Evolutionary conservation across 129 eudicot species (phyloP).

Genomic region (Flaveria brownii): DNA sequence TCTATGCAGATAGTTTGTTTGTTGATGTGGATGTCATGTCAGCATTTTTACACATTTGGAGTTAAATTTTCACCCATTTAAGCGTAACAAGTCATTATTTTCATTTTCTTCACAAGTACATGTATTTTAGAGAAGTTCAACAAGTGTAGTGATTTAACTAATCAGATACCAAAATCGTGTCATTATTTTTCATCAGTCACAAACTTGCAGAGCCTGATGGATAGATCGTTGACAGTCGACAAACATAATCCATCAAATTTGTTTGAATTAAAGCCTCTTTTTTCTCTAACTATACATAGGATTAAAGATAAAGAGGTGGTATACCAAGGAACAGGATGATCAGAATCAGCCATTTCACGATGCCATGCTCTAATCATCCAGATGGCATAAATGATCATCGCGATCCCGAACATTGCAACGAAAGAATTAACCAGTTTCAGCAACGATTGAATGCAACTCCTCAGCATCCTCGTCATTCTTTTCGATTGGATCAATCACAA

Average conservation of each 20-base stretch:
- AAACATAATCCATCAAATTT: no score
- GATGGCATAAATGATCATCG: constrained; percentile 59
- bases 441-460: constrained; percentile 70
- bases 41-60: not conserved
- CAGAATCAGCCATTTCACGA: constrained; percentile 36
- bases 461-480: constrained; percentile 55
- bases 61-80: not conserved
- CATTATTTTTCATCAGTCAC: no score
- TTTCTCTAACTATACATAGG: not conserved
- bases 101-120: no score
- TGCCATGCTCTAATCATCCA: constrained; percentile 95
- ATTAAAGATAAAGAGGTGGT: not conserved
- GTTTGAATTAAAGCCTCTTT: no score
- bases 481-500: constrained; percentile 10
- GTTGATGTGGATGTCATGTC: not conserved
- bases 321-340: constrained; percentile 71
- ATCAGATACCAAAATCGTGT: no score
- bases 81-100: not conserved
- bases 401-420: constrained; percentile 72
- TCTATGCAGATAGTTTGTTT: not conserved
- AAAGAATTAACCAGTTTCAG: constrained; percentile 74
- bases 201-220: no score
- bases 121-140: no score
- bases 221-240: no score
- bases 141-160: no score